Base-by-base conservation (phyloP, 2,329 filamentous ascomycete species). In the Botrytis fragariae region DNA sequence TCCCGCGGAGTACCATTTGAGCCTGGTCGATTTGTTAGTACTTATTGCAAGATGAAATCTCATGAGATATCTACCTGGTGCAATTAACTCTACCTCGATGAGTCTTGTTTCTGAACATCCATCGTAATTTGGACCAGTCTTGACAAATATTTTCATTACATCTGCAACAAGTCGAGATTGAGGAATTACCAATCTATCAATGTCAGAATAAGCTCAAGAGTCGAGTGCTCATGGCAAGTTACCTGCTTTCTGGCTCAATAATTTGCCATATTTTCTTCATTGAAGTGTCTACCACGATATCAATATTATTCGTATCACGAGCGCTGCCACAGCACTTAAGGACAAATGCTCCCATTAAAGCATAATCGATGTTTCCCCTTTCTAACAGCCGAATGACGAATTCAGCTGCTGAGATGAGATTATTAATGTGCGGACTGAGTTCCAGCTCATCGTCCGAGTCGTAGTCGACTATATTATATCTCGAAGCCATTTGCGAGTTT, bases 121-220 rank as follows among this genome's bases (percentile, higher is more conserved):
- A 35, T 72, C 54, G 29, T 72, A 72, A 5, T 20, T 37, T 39
- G 63, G 48, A 35, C 71, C 51, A 16, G 63, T 69, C 32, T 39
- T 72, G 5, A 72, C 71, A 25, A 69, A 69, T 61, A 69, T 62
- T n/a, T 62, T 69, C 64, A 69, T 69, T 14, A 69, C 57, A 32
- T 69, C 54, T 32, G 44, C 64, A 12, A 62, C 29, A 25, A 62
- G 64, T 51, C 42, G 64, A 14, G 57, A 57, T 51, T 69, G 22
- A 69, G 63, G 71, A 32, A 72, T 72, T 5, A 44, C 54, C 29
- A 72, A 51, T 69, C 57, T 72, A 51, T 48, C 18, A 18, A 59
- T 42, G n/a, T 67, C 48, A 37, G n/a, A 60, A 35, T 20, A 22
- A 42, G 12, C 57, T 16, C 63, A 14, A n/a, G 4, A 54, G 44